Base-by-base conservation (phyloP, 495 filamentous ascomycete genomes). In the Beverwykella pulmonaria region DNA sequence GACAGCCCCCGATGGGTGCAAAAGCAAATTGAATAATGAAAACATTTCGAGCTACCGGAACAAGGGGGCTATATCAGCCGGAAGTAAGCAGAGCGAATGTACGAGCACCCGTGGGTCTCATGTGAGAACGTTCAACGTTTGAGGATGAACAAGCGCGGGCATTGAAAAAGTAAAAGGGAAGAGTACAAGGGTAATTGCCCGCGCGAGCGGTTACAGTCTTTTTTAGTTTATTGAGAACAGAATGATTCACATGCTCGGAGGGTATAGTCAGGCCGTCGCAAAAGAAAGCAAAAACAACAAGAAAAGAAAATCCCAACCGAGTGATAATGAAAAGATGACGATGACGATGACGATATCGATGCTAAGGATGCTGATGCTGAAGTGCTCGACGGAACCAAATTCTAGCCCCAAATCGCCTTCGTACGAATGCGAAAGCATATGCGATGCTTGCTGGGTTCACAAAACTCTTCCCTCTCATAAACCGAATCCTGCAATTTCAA, bases 361-460 rank as follows among this genome's bases (percentile, higher is more conserved):
- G 61, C 41, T 44, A 19, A 66, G 54, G 19, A 65, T 66, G 61
- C 66, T 50, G 62, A 57, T 50, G 48, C 34, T 57, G 52, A 41
- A 56, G 44, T 39, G 86, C 17, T 83, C 82, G 71, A 84, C 17
- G 89, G 75, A n/a, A 41, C 44, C 58, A 39, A 52, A 19, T 20
- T 57, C 50, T 23, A 2, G 65, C 46, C 50, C 62, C 62, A 36
- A 53, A 32, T 65, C 62, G 52, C 27, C n/a, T 26, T 19, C 10
- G 50, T 47, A 8, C 34, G 6, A 27, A 23, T 49, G 36, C 23
- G 29, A 44, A 53, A 53, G 49, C 59, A 53, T 53, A 47, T 49
- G 20, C 39, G 23, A 47, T 55, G 39, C 50, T 56, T 34, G 22
- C 15, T 47, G 61, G 41, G 34, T 47, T 34, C 36, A 14, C 41